Evolutionary conservation across 352 stramenopile species (phyloP).

Genomic region (Thalassiosira livingstoniorum): DNA sequence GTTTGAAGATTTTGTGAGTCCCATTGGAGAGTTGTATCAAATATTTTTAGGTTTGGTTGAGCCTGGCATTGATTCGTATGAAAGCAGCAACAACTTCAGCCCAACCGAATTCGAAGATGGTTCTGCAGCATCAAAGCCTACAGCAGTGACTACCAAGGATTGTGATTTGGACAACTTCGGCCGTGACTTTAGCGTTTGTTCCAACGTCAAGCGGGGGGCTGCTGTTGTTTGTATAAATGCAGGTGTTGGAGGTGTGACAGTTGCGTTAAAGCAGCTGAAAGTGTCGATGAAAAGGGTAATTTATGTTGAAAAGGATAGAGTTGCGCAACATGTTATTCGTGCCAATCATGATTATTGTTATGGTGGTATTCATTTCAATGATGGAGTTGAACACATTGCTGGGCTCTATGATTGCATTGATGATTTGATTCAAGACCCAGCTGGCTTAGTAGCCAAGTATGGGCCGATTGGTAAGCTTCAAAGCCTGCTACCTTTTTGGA

Average conservation of each 20-base stretch:
- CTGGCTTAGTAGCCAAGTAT: slow-evolving; percentile 39
- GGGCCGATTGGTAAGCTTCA: slow-evolving; percentile 57
- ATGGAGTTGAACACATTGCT: slow-evolving; percentile 62
- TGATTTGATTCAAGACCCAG: slow-evolving; percentile 38
- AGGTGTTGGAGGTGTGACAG: slow-evolving; percentile 60
- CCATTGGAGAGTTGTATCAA: slow-evolving; percentile 3
- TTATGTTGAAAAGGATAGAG: slow-evolving; percentile 68
- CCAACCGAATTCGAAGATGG: too few species aligned
- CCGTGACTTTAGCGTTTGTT: slow-evolving; percentile 7
- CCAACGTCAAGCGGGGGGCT: slow-evolving; percentile 29
- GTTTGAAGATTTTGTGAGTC: slow-evolving; percentile 47
- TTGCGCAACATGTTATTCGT: slow-evolving; percentile 64
- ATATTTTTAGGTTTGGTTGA: background rate
- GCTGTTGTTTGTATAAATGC: slow-evolving; percentile 74
- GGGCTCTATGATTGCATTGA: slow-evolving; percentile 58
- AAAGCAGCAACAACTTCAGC: too few species aligned
- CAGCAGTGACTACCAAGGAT: slow-evolving; percentile 12
- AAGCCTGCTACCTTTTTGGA: background rate
- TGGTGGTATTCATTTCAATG: slow-evolving; percentile 47
- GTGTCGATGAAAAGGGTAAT: slow-evolving; percentile 63
- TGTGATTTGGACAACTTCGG: slow-evolving; percentile 23
- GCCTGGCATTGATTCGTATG: too few species aligned
- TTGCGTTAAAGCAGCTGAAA: slow-evolving; percentile 63
- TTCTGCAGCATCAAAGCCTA: too few species aligned
- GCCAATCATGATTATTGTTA: slow-evolving; percentile 65